phyloP scores from a whole-genome alignment of 148 eudicot species.

The Amaranthus hypochondriacus region DNA sequence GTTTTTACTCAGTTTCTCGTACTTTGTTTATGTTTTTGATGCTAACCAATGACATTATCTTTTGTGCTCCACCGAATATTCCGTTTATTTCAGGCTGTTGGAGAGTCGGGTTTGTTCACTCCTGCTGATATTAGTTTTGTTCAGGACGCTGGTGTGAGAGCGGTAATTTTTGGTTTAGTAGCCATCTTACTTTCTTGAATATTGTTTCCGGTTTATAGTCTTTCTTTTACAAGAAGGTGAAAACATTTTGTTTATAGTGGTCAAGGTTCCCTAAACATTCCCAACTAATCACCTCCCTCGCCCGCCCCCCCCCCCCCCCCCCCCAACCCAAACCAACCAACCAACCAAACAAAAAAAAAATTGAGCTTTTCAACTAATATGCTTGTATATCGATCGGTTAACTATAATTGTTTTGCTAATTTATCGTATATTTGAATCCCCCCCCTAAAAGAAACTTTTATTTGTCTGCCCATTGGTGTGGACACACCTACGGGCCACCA shows the following conservation, averaged over 20 bases:
- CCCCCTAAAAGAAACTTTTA: too few species aligned
- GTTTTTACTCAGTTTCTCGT: neutral
- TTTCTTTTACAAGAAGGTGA: neutral
- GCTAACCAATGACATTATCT: neutral
- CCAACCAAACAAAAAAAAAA: neutral
- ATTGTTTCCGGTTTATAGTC: neutral
- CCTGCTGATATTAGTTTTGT: constrained; percentile 82
- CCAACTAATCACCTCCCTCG: too few species aligned
- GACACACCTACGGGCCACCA: too few species aligned
- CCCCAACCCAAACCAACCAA: neutral
- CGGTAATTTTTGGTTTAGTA: constrained; percentile 42
- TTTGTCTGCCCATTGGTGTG: too few species aligned
- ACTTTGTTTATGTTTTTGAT: neutral
- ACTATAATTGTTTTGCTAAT: too few species aligned
- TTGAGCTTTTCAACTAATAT: neutral
- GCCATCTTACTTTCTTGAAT: neutral
- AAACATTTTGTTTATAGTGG: too few species aligned
- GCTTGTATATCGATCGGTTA: too few species aligned
- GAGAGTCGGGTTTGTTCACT: constrained; percentile 92
- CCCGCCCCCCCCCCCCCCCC: neutral
- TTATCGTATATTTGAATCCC: too few species aligned
- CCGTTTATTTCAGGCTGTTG: constrained; percentile 65
- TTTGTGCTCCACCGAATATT: neutral
- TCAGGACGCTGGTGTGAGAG: constrained; percentile 89
- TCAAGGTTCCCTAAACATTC: too few species aligned